Evolutionary conservation across 805 yeast genomes (phyloP).

Genomic region (Candida nonsorbophila): DNA sequence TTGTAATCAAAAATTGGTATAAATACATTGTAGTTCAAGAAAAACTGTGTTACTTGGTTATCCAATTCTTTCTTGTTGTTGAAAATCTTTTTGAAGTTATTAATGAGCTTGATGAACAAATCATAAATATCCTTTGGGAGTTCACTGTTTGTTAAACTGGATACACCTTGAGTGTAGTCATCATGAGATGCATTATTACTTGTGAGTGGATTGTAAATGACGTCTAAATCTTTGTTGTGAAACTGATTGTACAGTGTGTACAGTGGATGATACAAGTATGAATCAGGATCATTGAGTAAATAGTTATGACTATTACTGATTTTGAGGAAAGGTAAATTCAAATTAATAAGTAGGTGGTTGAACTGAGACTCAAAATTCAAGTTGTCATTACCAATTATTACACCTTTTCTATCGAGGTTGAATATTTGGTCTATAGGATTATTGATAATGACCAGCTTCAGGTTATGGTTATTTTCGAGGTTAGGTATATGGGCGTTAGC

Average conservation of each 20-base stretch:
- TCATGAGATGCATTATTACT: slow-evolving; percentile 16
- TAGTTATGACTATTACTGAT: slow-evolving; percentile 40
- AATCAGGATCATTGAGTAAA: slow-evolving; percentile 35
- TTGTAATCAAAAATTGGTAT: slow-evolving; percentile 53
- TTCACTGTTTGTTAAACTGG: slow-evolving; percentile 12
- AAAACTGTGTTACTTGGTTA: slow-evolving; percentile 43
- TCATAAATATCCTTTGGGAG: slow-evolving; percentile 39
- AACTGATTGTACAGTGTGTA: slow-evolving; percentile 30
- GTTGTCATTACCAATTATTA: slow-evolving; percentile 41
- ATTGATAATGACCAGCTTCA: slow-evolving; percentile 15
- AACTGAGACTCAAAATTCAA: slow-evolving; percentile 41
- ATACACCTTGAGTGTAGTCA: slow-evolving; percentile 9
- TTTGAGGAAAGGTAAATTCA: slow-evolving; percentile 38
- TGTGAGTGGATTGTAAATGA: slow-evolving; percentile 36
- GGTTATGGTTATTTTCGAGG: background rate
- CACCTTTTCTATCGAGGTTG: slow-evolving; percentile 37
- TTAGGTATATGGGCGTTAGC: slow-evolving; percentile 2
- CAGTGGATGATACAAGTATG: slow-evolving; percentile 37
- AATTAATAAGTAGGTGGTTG: slow-evolving; percentile 37
- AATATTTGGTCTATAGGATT: slow-evolving; percentile 43
- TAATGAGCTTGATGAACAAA: slow-evolving; percentile 37
- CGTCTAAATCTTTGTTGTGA: slow-evolving; percentile 31
- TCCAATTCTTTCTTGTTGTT: slow-evolving; percentile 37
- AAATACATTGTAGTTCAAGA: slow-evolving; percentile 47
- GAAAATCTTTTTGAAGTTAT: slow-evolving; percentile 37